Base-by-base conservation (phyloP, 1,139 yeast genomes). In the Zhuliangozyma parablackwelliae region DNA sequence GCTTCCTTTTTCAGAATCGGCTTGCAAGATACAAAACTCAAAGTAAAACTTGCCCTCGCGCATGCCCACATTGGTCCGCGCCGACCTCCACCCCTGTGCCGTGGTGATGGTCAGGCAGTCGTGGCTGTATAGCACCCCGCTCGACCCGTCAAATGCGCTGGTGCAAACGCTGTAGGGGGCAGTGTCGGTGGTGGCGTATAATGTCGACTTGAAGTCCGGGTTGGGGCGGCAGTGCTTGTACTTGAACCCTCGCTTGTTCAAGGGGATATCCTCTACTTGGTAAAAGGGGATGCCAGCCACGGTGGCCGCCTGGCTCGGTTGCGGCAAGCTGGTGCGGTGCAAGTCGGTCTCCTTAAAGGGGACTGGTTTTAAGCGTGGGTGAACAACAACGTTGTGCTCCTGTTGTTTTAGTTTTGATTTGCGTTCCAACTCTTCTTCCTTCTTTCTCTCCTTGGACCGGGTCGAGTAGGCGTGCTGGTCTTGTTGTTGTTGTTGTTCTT, bases 41-140 rank as follows among this genome's bases (percentile, higher is more conserved):
- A 87, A 81, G 57, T 82, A 92, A 70, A 86, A 84, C 24, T 57
- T 59, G 1, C 98, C 98, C 49, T 87, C 90, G 23, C 85, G 66
- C 8, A 90, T 71, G 1, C 89, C 81, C 2, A 84, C 78, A 56
- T 85, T 88, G 5, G 90, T 72, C 33, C 97, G 62, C 0, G 80
- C 79, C 29, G 89, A 80, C 42, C 95, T 67, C 89, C 96, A 92
- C 1, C 97, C 97, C 39, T 71, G 72, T 8, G 59, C 55, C 0
- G 85, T 72, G 1, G 86, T 72, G 1, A 78, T 76, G 10, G 67
- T 56, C 1, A 65, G 61, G 39, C 63, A 50, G 16, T 69, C 64
- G 5, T 66, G 60, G 40, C 72, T 68, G 21, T 82, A 60, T 8
- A 73, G 58, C 1, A 82, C 64, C 2, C 82, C 83, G 6, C 72